Evolutionary conservation across 371 early-diverging fungal species (phyloP).

Genomic region (Cladochytrium tenue): DNA sequence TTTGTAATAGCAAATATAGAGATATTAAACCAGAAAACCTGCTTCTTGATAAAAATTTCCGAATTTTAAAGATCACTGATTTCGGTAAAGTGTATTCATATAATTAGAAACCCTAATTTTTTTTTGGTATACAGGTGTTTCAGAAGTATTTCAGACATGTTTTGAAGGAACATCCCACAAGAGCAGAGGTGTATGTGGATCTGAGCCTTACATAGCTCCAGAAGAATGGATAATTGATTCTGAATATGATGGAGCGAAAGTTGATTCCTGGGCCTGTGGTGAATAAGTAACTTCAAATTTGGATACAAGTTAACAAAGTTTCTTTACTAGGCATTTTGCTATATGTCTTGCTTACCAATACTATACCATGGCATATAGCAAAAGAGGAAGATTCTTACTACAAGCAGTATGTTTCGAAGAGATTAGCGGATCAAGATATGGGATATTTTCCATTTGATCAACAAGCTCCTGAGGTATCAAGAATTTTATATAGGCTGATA

Average conservation of each 20-base stretch:
- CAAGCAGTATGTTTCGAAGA: slow-evolving; percentile 22
- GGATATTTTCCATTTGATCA: slow-evolving; percentile 40
- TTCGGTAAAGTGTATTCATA: slow-evolving; percentile 69
- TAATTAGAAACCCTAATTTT: neutral
- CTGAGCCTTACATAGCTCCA: slow-evolving; percentile 59
- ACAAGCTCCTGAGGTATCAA: slow-evolving; percentile 24
- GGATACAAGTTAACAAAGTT: too few species aligned
- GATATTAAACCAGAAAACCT: slow-evolving; percentile 78
- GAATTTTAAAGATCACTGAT: slow-evolving; percentile 92
- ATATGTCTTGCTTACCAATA: slow-evolving; percentile 43
- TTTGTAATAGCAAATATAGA: slow-evolving; percentile 11
- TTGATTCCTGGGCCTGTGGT: slow-evolving; percentile 60
- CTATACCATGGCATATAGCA: slow-evolving; percentile 47
- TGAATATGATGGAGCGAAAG: slow-evolving; percentile 47
- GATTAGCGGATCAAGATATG: slow-evolving; percentile 16
- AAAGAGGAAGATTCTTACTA: slow-evolving; percentile 36
- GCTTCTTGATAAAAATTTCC: slow-evolving; percentile 75
- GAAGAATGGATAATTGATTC: slow-evolving; percentile 50
- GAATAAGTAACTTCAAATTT: too few species aligned
- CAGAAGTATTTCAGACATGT: slow-evolving; percentile 82
- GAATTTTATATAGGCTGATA: slow-evolving; percentile 67
- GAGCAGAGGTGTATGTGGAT: slow-evolving; percentile 48
- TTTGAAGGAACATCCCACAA: slow-evolving; percentile 42
- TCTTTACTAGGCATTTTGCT: slow-evolving; percentile 51
- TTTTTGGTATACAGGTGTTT: slow-evolving; percentile 54